Base-by-base conservation (phyloP, 164 flowering plant species). In the Vitis riparia region DNA sequence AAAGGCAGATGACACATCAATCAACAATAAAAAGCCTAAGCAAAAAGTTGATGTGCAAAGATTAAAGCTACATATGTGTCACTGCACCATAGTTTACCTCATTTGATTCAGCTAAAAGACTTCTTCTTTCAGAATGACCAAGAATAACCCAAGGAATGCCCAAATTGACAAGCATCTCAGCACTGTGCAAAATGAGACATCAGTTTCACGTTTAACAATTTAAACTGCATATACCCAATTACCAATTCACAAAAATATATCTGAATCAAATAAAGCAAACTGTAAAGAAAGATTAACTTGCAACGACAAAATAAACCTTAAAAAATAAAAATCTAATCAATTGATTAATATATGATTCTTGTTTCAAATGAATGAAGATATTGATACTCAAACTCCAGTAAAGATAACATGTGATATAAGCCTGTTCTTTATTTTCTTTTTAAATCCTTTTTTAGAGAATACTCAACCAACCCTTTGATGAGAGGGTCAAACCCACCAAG, bases 111-210 rank as follows among this genome's bases (percentile, higher is more conserved):
- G 76, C 81, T 29, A 92, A 61, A 62, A 90, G 65, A 23, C 56
- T 69, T 66, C 97, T 85, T 71, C 97, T 86, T 71, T 92, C 95
- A 57, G 97, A 92, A 70, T 90, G 97, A 52, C 97, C 97, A 62
- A 90, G 79, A 76, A 92, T 89, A 66, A 92, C 97, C 97, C 95
- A 92, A 3, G 89, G 91, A 72, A 90, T 72, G 61, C 79, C 82
- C 85, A 92, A 77, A 70, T 90, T 83, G 71, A 81, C 86, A 66
- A 92, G 95, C 93, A 90, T 90, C 84, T 92, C 95, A 44, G 89
- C 92, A 78, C 97, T 92, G 84, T 59, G 61, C 16, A 53, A 76
- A 65, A 15, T 73, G 56, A 67, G 12, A 61, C 8, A 55, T 60
- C 8, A 66, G 56, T 11, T 56, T 57, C 51, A 65, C 15, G 2